Evolutionary conservation across 176 grass and related monocot species (phyloP), one percentile per base, ranked within the genome.

Genomic region (Avena eriantha): DNA sequence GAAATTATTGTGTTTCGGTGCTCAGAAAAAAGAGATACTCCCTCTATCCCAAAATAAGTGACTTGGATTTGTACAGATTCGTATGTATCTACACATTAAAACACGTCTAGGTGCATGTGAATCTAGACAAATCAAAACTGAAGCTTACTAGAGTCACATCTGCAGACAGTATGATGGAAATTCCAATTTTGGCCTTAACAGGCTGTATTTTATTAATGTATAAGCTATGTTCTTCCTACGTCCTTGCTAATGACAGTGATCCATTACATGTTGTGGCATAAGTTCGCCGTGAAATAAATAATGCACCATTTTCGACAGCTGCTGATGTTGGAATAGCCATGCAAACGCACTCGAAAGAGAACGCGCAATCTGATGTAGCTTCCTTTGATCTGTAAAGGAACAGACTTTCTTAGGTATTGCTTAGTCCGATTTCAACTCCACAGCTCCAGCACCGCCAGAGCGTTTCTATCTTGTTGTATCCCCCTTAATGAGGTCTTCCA

Each of bases 401-500:
- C 51, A 54, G 3, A 18, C 51, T 54, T 54, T 17, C 51, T 54
- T 17, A 17, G 51, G 51, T 17, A 54, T 54, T 54, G 51, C 51
- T 54, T 18, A 54, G 51, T 54, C 51, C 16, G 14, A 54, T 29
- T 26, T 22, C 60, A 64, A 64, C 23, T 64, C 23, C 22, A 61
- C 10, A 64, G 22, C 60, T 64, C 23, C 60, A 64, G 58, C 58
- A 10, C 13, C 4, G 65, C 23, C 16, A 77, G 57, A 78, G 58
- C 5, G 13, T 49, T 81, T 64, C 69, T 76, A 89, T 81, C 70
- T 82, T 82, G 26, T 72, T 64, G 61, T 69, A 69, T 82, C 78
- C 8, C 70, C 83, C 60, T 86, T 90, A 5, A 90, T 64, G 50
- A 90, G 70, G 21, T 82, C 73, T 78, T 90, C 84, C 7, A 90